These are phyloP conservation scores for Cylindrodendrum hubeiense DNA, from an alignment of 2,329 filamentous ascomycete genomes.

Conservation along the genomic window DNA sequence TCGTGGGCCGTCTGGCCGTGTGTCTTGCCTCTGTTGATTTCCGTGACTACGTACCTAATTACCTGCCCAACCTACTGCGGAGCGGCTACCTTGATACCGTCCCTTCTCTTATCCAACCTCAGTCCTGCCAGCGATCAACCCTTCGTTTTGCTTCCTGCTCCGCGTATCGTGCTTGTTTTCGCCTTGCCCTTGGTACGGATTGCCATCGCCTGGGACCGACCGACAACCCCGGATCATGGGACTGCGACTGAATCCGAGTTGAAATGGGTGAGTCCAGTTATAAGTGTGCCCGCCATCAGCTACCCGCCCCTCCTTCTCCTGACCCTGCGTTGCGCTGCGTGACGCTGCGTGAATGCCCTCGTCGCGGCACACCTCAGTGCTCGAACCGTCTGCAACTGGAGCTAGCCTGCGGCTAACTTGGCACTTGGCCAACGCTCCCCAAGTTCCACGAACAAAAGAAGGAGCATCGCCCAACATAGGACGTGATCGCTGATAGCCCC, in stretches of 20 bases:
- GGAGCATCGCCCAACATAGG: constrained; percentile 20
- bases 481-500: constrained; percentile 38
- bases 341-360: constrained; percentile 45
- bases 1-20: background rate
- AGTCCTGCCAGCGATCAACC: background rate
- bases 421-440: background rate
- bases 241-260: constrained; percentile 45
- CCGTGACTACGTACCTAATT: background rate
- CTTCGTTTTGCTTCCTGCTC: background rate
- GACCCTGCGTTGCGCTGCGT: constrained; percentile 33
- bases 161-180: constrained; percentile 6
- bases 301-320: constrained; percentile 39
- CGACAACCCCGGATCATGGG: constrained; percentile 47
- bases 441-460: constrained; percentile 9
- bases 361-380: constrained; percentile 21
- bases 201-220: constrained; percentile 36
- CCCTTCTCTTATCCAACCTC: constrained; percentile 8
- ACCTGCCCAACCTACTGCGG: background rate
- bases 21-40: constrained; percentile 2
- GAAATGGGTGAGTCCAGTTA: constrained; percentile 51
- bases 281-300: constrained; percentile 26
- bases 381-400: constrained; percentile 5
- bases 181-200: constrained; percentile 8
- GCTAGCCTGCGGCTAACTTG: background rate
- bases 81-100: background rate